A percentile compares a stretch with the other conserved stretches of the same genome.
phyloP scores from a whole-genome alignment of 1,284 basidiomycete species.

The Melampsora abietis-canadensis region DNA sequence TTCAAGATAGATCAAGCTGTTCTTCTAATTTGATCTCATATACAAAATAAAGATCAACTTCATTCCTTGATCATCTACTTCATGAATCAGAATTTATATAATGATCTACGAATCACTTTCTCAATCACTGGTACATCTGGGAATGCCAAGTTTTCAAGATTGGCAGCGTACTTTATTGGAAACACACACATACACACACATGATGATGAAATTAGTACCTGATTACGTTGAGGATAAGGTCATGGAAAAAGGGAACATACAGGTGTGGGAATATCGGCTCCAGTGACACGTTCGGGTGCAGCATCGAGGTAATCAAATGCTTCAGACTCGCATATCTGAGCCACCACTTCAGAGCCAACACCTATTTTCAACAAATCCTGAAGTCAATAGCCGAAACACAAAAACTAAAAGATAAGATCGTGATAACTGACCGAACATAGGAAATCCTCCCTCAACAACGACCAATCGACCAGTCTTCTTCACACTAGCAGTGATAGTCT shows the following conservation, averaged over 20 bases:
- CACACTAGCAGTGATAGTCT: slow-evolving; percentile 89
- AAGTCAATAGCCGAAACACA: slow-evolving; percentile 77
- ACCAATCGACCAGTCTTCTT: slow-evolving; percentile 91
- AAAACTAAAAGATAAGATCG: slow-evolving; percentile 52
- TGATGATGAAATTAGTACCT: slow-evolving; percentile 19
- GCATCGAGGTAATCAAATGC: slow-evolving; percentile 97
- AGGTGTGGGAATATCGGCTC: slow-evolving; percentile 91
- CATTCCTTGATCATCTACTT: neutral
- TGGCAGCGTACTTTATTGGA: slow-evolving; percentile 70
- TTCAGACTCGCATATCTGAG: slow-evolving; percentile 71
- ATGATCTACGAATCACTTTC: slow-evolving; percentile 86
- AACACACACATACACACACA: neutral
- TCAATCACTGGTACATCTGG: slow-evolving; percentile 79
- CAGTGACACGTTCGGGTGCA: slow-evolving; percentile 93
- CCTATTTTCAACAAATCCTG: slow-evolving; percentile 67
- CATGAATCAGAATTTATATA: slow-evolving; percentile 57
- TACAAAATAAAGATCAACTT: neutral
- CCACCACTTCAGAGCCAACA: slow-evolving; percentile 55
- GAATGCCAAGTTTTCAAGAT: slow-evolving; percentile 84
- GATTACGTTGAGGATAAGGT: slow-evolving; percentile 39
- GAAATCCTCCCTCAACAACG: slow-evolving; percentile 97
- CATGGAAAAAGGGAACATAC: slow-evolving; percentile 59
- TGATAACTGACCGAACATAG: slow-evolving; percentile 72
- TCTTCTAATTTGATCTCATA: slow-evolving; percentile 4
- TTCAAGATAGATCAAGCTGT: neutral